Conservation (phyloP, 306 rosid genomes). For the Senna siamea region DNA sequence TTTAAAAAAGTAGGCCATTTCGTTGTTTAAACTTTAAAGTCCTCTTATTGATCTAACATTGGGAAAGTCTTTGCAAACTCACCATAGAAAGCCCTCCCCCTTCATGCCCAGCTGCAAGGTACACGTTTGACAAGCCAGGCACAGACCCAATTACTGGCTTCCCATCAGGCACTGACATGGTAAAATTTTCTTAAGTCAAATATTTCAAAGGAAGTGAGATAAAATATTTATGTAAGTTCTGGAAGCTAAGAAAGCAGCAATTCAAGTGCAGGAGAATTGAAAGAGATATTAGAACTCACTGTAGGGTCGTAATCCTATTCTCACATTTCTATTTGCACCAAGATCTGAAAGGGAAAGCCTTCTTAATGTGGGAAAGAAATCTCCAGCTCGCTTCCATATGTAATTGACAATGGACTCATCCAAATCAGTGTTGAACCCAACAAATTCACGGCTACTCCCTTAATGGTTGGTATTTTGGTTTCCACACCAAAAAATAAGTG, state of each 20-base stretch:
- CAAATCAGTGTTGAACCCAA: constrained; percentile 72
- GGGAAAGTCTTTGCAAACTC: constrained; percentile 37
- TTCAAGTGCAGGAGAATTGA: constrained; percentile 22
- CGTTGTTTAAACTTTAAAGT: neutral
- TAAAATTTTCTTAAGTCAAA: constrained; percentile 32
- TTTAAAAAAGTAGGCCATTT: neutral
- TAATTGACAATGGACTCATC: constrained; percentile 62
- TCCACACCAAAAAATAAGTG: constrained; percentile 8
- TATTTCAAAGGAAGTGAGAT: neutral
- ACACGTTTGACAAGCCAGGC: constrained; percentile 77
- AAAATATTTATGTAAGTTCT: constrained; percentile 4
- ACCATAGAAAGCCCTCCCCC: constrained; percentile 89
- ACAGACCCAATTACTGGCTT: constrained; percentile 85
- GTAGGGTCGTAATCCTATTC: constrained; percentile 85
- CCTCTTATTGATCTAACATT: constrained; percentile 2
- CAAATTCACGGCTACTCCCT: constrained; percentile 96
- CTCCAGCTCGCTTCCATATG: constrained; percentile 79
- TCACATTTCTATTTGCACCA: constrained; percentile 62
- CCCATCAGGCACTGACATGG: constrained; percentile 82
- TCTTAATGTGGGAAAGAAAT: constrained; percentile 76
- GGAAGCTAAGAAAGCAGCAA: constrained; percentile 25
- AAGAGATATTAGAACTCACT: constrained; percentile 63
- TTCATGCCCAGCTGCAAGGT: constrained; percentile 96
- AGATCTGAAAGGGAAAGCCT: constrained; percentile 61
- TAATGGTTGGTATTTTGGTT: constrained; percentile 23